A percentile compares a stretch with the other conserved stretches of the same genome.
Evolutionary conservation across 192 early-diverging fungal species (phyloP).

Genomic region (Chytriomyces hyalinus): DNA sequence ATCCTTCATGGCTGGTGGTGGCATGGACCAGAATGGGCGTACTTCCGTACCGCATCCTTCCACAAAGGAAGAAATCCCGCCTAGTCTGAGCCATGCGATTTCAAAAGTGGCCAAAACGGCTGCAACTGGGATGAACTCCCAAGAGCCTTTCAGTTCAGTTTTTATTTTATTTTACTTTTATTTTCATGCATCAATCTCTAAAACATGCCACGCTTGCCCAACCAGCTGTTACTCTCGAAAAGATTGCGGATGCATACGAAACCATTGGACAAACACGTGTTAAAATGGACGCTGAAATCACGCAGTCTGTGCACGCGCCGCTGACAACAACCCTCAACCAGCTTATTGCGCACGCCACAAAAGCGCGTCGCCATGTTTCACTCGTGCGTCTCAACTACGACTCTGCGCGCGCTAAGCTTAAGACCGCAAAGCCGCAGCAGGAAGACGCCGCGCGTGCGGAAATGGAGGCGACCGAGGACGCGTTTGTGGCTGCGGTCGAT

Average conservation of each 20-base stretch:
- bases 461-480: slow-evolving; percentile 92
- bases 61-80: slow-evolving; percentile 43
- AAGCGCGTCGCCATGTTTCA: slow-evolving; percentile 84
- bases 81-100: slow-evolving; percentile 73
- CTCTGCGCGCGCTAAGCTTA: slow-evolving; percentile 79
- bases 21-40: slow-evolving; percentile 16
- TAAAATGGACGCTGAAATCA: slow-evolving; percentile 69
- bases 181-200: not conserved
- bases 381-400: slow-evolving; percentile 85
- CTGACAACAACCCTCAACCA: slow-evolving; percentile 72
- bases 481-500: slow-evolving; percentile 93
- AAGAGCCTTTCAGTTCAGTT: slow-evolving; percentile 76
- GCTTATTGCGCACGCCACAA: slow-evolving; percentile 78
- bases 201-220: not conserved
- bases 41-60: no score
- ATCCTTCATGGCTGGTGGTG: slow-evolving; percentile 32
- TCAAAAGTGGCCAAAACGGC: slow-evolving; percentile 69
- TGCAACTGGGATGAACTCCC: slow-evolving; percentile 70
- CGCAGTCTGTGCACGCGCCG: slow-evolving; percentile 77
- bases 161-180: not conserved
- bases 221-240: slow-evolving; percentile 79
- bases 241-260: slow-evolving; percentile 85
- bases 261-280: slow-evolving; percentile 81
- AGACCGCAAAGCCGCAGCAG: slow-evolving; percentile 70
- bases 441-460: slow-evolving; percentile 79